Percentiles rank a stretch among this genome's conserved stretches.
Conservation (phyloP, 2,329 filamentous ascomycete genomes). For the Diaporthe citriasiana region DNA sequence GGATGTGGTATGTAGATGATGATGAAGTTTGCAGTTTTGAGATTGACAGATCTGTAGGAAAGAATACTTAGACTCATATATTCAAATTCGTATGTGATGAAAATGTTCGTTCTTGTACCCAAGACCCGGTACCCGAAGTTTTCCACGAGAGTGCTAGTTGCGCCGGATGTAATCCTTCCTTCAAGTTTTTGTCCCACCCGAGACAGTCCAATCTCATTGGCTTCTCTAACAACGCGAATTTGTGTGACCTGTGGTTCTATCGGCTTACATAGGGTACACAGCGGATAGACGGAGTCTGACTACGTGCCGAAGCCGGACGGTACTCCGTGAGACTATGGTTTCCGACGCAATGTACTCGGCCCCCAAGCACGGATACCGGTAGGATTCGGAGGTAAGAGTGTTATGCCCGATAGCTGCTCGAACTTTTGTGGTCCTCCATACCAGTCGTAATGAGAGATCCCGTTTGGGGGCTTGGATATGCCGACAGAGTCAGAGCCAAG, state of each 20-base stretch:
- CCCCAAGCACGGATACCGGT: not conserved
- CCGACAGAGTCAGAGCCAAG: too few species aligned
- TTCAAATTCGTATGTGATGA: not conserved
- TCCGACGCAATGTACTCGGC: not conserved
- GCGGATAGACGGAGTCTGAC: not conserved
- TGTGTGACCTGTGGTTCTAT: not conserved
- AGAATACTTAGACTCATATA: not conserved
- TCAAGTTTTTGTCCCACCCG: not conserved
- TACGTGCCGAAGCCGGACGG: not conserved
- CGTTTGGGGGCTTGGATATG: not conserved
- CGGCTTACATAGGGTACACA: not conserved
- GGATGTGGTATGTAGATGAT: not conserved
- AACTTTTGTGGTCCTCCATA: not conserved
- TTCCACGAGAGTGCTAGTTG: not conserved
- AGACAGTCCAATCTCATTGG: too few species aligned
- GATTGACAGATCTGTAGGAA: not conserved
- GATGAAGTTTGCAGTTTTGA: not conserved
- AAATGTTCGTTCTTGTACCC: not conserved
- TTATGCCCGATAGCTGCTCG: not conserved
- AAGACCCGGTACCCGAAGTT: not conserved
- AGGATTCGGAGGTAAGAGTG: not conserved
- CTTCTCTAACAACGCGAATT: too few species aligned
- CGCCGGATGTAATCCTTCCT: not conserved
- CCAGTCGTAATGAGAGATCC: not conserved
- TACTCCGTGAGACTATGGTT: not conserved